Percentiles rank a stretch among this genome's conserved stretches.
Conservation (phyloP, 2,329 filamentous ascomycete genomes). For the Elsinoe necatrix region DNA sequence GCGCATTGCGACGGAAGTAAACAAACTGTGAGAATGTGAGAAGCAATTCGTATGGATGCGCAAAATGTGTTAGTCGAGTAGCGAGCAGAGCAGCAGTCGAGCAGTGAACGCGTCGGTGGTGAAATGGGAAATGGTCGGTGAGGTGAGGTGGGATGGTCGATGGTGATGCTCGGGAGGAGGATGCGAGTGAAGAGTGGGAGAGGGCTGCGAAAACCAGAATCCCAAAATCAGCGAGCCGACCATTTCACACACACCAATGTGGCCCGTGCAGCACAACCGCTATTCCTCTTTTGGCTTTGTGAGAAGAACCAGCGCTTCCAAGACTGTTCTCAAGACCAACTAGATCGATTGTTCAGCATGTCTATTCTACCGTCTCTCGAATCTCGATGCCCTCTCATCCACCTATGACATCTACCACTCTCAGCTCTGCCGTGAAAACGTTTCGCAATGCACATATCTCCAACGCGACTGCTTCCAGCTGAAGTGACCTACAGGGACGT, state of each 20-base stretch:
- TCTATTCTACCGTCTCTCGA: background rate
- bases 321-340: conserved; percentile 1
- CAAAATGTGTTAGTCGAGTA: background rate
- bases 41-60: background rate
- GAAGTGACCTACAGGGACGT: conserved; percentile 4
- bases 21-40: conserved; percentile 6
- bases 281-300: background rate
- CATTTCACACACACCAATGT: conserved; percentile 1
- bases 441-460: background rate
- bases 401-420: background rate
- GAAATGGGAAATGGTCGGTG: background rate
- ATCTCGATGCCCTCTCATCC: conserved; percentile 11
- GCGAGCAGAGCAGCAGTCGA: background rate
- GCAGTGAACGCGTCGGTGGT: background rate
- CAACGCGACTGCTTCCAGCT: background rate
- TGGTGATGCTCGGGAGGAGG: background rate
- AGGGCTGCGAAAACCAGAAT: background rate
- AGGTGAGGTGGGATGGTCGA: background rate
- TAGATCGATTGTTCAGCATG: conserved; percentile 6
- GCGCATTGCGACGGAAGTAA: conserved; percentile 11
- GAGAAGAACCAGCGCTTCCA: conserved; percentile 9
- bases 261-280: background rate
- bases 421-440: background rate
- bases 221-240: conserved; percentile 1
- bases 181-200: conserved; percentile 10